Base-by-base conservation (phyloP, 257 asterid species). In the Rehmannia glutinosa region DNA sequence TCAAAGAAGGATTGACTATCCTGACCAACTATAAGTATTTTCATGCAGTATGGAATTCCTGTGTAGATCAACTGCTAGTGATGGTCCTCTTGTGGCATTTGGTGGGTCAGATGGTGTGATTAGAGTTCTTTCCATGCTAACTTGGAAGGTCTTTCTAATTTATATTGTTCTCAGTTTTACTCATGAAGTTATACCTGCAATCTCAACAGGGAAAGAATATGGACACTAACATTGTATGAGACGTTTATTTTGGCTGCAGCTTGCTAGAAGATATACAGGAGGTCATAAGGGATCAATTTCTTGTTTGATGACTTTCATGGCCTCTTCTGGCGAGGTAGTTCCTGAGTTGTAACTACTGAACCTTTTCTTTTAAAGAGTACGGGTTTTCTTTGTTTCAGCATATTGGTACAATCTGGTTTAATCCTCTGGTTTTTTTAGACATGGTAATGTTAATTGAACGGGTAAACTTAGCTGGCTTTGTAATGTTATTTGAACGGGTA, bases 51-150 rank as follows among this genome's bases (percentile, higher is more conserved):
- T 88, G 97, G 97, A 84, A 78, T 90, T 90, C 79, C 87, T 93
- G 2, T 88, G 88, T 74, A 83, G 78, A 79, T 78, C 97, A 30
- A 30, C 87, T 66, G 79, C 83, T 59, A 84, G 73, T 68, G 99
- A 93, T 77, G 99, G 96, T 21, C 99, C 99, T 78, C 91, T 90
- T 71, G 97, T 93, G 77, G 97, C 97, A 56, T 93, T 93, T 83
- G 99, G 99, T 79, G 92, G 95, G 36, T 90, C 99, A 32, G 97
- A 93, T 70, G 99, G 99, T 61, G 97, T 86, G 65, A 93, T 93
- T 64, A 88, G 98, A 86, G 97, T 93, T 71, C 99, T 93, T 71
- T 93, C 99, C 55, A 93, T 93, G 99, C 74, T 93, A 50, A 86
- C 96, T 25, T 93, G 99, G 99, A 93, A 93, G 99, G 97, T 93